Base-by-base conservation (phyloP, 805 yeast genomes). In the Schwanniomyces vanrijiae region DNA sequence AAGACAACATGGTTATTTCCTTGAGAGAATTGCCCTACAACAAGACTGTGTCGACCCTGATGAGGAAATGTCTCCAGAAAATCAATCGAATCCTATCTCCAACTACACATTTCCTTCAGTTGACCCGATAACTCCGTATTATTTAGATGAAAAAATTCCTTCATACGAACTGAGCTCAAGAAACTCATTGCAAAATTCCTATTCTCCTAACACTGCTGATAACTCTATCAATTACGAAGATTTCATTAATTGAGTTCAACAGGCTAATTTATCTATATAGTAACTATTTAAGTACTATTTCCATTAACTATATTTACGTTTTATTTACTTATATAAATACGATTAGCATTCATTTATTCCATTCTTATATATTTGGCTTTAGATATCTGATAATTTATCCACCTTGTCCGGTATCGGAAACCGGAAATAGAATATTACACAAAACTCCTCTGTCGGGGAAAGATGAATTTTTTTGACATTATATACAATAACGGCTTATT, bases 11-110 rank as follows among this genome's bases (percentile, higher is more conserved):
- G 53, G 46, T 42, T 53, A 53, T 44, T 52, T 62, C 37, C 48
- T 69, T 20, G 58, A 61, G 22, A 52, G 66, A 31, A 69, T 69
- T 37, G 73, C 73, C 24, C 58, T 69, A 64, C 75, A 69, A 53
- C 68, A 69, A 56, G 72, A 69, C 46, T 61, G 64, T 46, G 71
- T 66, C 21, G 65, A 61, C 22, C 61, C 39, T 2, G 56, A 50
- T 5, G 50, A 48, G 4, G 39, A 47, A 25, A 19, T 5, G 10
- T 20, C 8, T 7, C 18, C 18, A 33, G 26, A n/a, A 34, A 29
- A n/a, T 7, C 35, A 6, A 20, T 6, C 19, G 11, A 16, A 14
- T 31, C 5, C 19, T 7, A 7, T 31, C 19, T 7, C 35, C 5
- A 14, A 14, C 10, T 5, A 14, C 2, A 14, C 35, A 16, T 31